Evolutionary conservation across 2,329 filamentous ascomycete genomes (phyloP).

Genomic region (Aspergillus japonicus): DNA sequence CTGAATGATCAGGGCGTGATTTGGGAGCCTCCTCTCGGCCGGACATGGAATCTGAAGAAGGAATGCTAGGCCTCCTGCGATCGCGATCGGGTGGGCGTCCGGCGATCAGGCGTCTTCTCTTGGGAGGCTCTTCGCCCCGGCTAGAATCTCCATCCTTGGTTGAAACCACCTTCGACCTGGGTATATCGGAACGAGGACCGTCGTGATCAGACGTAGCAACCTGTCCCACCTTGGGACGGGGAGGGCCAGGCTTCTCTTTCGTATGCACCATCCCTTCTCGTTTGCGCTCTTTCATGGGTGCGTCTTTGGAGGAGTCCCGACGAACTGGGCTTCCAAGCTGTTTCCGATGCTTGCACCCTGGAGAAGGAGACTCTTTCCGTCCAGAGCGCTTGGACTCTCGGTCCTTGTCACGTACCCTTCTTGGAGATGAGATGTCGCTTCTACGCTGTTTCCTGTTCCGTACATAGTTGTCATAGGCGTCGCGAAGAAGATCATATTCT

Average conservation of each 20-base stretch:
- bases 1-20: conserved; percentile 30
- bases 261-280: conserved; percentile 22
- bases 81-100: conserved; percentile 42
- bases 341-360: conserved; percentile 34
- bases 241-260: conserved; percentile 26
- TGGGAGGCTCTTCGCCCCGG: conserved; percentile 37
- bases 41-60: conserved; percentile 43
- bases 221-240: conserved; percentile 26
- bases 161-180: conserved; percentile 30
- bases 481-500: conserved; percentile 77
- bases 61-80: conserved; percentile 35
- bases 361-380: conserved; percentile 42
- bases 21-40: conserved; percentile 39
- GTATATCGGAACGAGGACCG: conserved; percentile 24
- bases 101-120: conserved; percentile 42
- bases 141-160: conserved; percentile 34
- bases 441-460: conserved; percentile 35
- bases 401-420: conserved; percentile 41
- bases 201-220: conserved; percentile 35
- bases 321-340: conserved; percentile 33
- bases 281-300: conserved; percentile 26
- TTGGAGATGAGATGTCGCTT: conserved; percentile 37
- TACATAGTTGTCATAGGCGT: conserved; percentile 48
- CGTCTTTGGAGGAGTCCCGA: conserved; percentile 28
- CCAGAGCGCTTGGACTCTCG: conserved; percentile 35